These are phyloP conservation scores for Meyerozyma athensensis DNA, from an alignment of 1,139 yeast species.

Conservation along the genomic window DNA sequence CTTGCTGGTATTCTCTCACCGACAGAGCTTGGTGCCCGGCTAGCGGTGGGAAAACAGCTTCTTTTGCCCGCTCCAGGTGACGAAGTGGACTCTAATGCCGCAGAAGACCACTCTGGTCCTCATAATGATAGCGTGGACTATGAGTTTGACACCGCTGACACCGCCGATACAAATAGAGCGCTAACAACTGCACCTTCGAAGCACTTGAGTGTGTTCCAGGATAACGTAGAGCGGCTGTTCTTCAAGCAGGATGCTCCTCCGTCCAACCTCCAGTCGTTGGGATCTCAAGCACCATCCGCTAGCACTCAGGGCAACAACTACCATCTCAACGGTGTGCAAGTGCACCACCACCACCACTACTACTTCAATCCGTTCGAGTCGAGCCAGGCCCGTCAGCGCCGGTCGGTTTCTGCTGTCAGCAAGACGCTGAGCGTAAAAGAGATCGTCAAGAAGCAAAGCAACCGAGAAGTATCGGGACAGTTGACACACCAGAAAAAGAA, in stretches of 20 bases:
- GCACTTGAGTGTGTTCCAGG: neutral
- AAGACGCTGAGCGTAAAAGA: slow-evolving; percentile 2
- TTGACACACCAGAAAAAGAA: neutral
- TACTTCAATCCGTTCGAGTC: slow-evolving; percentile 10
- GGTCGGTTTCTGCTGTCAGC: neutral
- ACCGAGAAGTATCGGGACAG: neutral
- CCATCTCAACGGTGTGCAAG: slow-evolving; percentile 16
- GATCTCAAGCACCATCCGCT: slow-evolving; percentile 10
- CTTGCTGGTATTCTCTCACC: slow-evolving; percentile 15
- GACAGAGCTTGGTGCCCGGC: slow-evolving; percentile 18
- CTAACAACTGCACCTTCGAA: neutral
- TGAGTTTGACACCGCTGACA: neutral
- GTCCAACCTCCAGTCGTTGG: neutral
- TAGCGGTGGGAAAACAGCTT: slow-evolving; percentile 13
- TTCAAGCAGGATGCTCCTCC: neutral
- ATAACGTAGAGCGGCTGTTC: neutral
- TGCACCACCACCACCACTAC: slow-evolving; percentile 46
- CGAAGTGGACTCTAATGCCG: neutral
- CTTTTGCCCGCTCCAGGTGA: slow-evolving; percentile 5
- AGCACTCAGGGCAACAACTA: slow-evolving; percentile 6
- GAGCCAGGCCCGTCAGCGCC: neutral
- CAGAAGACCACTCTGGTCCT: neutral
- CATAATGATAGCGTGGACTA: slow-evolving; percentile 4
- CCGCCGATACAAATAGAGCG: neutral
- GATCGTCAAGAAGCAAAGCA: slow-evolving; percentile 1